Conservation (phyloP, 805 yeast genomes). For the Nakazawaea wyomingensis region DNA sequence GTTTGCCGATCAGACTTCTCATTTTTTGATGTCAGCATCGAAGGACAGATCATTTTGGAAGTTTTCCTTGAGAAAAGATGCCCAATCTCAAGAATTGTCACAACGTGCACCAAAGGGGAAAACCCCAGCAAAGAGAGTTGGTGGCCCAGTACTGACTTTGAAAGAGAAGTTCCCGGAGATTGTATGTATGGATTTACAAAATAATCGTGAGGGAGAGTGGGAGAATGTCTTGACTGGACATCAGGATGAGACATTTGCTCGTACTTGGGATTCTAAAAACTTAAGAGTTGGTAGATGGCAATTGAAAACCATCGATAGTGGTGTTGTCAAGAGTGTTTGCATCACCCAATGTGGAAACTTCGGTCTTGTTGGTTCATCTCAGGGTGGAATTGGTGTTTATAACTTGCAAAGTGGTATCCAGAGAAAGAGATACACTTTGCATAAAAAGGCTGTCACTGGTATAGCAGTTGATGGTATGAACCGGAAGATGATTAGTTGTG, state of each 20-base stretch:
- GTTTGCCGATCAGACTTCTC: conserved; percentile 76
- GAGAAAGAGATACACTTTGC: conserved; percentile 64
- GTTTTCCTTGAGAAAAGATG: conserved; percentile 90
- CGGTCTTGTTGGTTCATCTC: conserved; percentile 82
- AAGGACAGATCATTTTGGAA: conserved; percentile 85
- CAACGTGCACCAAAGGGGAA: conserved; percentile 50
- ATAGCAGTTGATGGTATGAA: conserved; percentile 88
- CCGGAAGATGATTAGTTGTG: conserved; percentile 77
- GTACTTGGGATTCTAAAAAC: conserved; percentile 82
- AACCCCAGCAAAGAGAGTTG: conserved; percentile 44
- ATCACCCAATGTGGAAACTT: conserved; percentile 95
- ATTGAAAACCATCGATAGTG: conserved; percentile 71
- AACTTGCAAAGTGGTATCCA: conserved; percentile 88
- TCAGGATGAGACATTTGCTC: conserved; percentile 73
- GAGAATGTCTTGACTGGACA: conserved; percentile 89
- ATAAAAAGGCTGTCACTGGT: conserved; percentile 82
- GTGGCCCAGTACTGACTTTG: conserved; percentile 52
- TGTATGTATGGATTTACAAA: conserved; percentile 62
- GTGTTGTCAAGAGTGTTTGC: conserved; percentile 67
- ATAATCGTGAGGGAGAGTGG: conserved; percentile 84
- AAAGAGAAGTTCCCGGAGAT: conserved; percentile 77
- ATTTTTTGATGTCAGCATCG: conserved; percentile 81
- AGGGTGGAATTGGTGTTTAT: conserved; percentile 80
- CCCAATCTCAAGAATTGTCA: conserved; percentile 91
- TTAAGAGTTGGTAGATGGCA: conserved; percentile 76